Percentiles rank a stretch among this genome's conserved stretches.
Evolutionary conservation across 2,329 filamentous ascomycete species (phyloP).

Genomic region (Hyphodiscus sp.): DNA sequence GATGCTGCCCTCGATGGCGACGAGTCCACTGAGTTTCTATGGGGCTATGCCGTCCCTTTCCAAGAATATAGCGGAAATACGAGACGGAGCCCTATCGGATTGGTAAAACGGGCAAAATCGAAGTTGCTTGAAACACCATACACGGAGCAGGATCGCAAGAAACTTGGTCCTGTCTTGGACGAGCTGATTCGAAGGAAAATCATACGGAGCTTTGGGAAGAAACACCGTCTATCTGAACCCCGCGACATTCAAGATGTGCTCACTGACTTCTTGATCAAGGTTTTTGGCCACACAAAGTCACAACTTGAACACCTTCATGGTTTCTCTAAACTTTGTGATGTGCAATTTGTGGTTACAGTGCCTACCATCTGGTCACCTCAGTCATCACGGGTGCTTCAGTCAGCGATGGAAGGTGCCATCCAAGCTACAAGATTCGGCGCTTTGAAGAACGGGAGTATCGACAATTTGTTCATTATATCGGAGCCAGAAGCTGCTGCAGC

Average conservation of each 20-base stretch:
- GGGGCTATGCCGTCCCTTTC: conserved; percentile 10
- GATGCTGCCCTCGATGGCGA: background rate
- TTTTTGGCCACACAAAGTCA: conserved; percentile 1
- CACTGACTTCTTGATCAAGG: background rate
- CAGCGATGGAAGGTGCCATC: conserved; percentile 8
- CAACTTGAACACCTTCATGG: background rate
- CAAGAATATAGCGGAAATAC: conserved; percentile 4
- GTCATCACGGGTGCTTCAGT: conserved; percentile 8
- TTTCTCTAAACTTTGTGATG: background rate
- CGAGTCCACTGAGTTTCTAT: conserved; percentile 1
- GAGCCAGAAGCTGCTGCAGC: conserved; percentile 29
- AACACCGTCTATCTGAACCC: too few relatives aligned
- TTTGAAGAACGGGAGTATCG: conserved; percentile 10
- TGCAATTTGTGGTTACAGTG: conserved; percentile 4
- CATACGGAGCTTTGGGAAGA: background rate
- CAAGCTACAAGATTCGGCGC: conserved; percentile 8
- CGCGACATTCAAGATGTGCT: conserved; percentile 1
- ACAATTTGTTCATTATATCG: conserved; percentile 27
- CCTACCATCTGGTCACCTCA: conserved; percentile 9
- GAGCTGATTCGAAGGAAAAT: background rate
- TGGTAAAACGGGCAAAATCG: background rate
- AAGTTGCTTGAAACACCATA: background rate
- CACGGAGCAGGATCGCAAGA: background rate
- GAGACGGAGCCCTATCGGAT: too few relatives aligned
- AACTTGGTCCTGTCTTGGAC: background rate